Percentiles rank a stretch among this genome's conserved stretches.
phyloP scores from a whole-genome alignment of 768 basidiomycete genomes.

The Xerocomellus chrysenteron region DNA sequence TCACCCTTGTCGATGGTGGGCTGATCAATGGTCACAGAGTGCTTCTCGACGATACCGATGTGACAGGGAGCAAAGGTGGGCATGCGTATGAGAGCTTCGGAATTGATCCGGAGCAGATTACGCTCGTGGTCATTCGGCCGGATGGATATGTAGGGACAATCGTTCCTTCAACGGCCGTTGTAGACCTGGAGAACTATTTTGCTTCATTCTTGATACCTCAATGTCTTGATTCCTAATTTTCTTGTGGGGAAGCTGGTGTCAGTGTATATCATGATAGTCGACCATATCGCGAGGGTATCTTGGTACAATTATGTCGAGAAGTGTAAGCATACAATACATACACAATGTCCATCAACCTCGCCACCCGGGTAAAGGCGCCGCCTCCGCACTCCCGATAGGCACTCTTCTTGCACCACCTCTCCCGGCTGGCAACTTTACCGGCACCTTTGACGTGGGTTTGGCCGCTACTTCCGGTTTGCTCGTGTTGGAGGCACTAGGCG shows the following conservation, averaged over 20 bases:
- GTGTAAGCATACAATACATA: slow-evolving; percentile 15
- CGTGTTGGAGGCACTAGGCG: background rate
- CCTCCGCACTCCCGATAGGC: slow-evolving; percentile 64
- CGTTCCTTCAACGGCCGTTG: slow-evolving; percentile 24
- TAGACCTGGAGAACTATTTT: slow-evolving; percentile 51
- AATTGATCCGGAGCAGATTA: slow-evolving; percentile 27
- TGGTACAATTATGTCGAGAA: slow-evolving; percentile 20
- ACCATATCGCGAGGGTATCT: slow-evolving; percentile 13
- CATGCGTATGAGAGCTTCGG: slow-evolving; percentile 36
- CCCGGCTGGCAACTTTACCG: slow-evolving; percentile 35
- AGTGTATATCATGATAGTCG: background rate
- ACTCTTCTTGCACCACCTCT: slow-evolving; percentile 63
- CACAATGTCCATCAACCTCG: slow-evolving; percentile 36
- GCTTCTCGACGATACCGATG: slow-evolving; percentile 36
- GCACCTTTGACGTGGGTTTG: slow-evolving; percentile 11
- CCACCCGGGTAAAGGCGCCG: slow-evolving; percentile 51
- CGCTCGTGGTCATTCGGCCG: slow-evolving; percentile 39
- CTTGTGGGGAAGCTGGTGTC: background rate
- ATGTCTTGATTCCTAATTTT: background rate
- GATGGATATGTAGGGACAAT: slow-evolving; percentile 42
- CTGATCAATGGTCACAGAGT: slow-evolving; percentile 26
- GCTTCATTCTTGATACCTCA: slow-evolving; percentile 39
- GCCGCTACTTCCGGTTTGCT: slow-evolving; percentile 12
- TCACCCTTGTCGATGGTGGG: background rate
- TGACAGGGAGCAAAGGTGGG: slow-evolving; percentile 31